A percentile compares a stretch with the other conserved stretches of the same genome.
phyloP scores from a whole-genome alignment of 139 green algal species.

The Picochlorum sp. region DNA sequence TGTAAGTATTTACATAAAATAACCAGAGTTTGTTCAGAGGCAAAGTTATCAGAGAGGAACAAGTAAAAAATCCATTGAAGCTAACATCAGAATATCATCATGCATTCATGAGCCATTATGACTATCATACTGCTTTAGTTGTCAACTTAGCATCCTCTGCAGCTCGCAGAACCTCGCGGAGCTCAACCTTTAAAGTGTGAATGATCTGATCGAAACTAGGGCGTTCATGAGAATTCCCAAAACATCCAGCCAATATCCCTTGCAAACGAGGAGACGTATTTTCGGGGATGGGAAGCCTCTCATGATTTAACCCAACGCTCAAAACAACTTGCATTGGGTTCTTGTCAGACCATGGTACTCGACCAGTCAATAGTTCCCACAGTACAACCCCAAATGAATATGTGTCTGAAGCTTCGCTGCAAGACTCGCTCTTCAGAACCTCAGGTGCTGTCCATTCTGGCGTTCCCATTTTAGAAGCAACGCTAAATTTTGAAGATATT shows the following conservation, averaged over 20 bases:
- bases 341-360: constrained; percentile 75
- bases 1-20: no score
- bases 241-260: constrained; percentile 55
- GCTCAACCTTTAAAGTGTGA: constrained; percentile 3
- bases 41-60: no score
- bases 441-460: constrained; percentile 93
- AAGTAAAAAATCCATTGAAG: no score
- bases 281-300: constrained; percentile 55
- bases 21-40: no score
- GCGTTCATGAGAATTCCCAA: constrained; percentile 30
- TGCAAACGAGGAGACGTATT: constrained; percentile 42
- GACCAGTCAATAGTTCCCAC: constrained; percentile 77
- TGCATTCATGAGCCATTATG: no score
- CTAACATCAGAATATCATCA: no score
- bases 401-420: constrained; percentile 78
- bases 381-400: constrained; percentile 82
- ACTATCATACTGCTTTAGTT: neutral
- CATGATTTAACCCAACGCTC: constrained; percentile 66
- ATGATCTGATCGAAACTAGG: constrained; percentile 49
- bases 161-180: neutral
- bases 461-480: constrained; percentile 56
- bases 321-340: constrained; percentile 84
- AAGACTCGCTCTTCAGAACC: constrained; percentile 29
- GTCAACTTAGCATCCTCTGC: neutral
- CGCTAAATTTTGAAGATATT: constrained; percentile 46